Conservation (phyloP, 306 rosid genomes). For the Casuarina equisetifolia region DNA sequence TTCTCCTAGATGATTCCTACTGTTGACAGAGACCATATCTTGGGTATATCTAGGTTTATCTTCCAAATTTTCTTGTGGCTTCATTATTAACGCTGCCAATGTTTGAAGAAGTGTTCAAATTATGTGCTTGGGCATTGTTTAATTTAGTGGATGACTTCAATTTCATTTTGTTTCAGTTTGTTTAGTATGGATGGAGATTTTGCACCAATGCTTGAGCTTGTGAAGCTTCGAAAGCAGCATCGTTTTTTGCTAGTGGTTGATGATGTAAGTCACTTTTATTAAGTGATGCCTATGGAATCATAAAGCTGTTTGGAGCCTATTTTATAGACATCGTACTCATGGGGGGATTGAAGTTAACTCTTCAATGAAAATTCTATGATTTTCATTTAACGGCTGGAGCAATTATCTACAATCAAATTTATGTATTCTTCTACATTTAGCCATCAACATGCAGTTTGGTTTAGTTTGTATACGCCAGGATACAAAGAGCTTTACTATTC, state of each 20-base stretch:
- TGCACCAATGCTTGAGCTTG: slow-evolving; percentile 83
- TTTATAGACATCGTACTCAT: neutral
- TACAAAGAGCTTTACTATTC: slow-evolving; percentile 12
- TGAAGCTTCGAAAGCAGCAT: slow-evolving; percentile 69
- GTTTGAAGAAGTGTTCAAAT: slow-evolving; percentile 2
- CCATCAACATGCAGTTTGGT: neutral
- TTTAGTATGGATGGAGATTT: slow-evolving; percentile 99
- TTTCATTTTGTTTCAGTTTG: slow-evolving; percentile 56
- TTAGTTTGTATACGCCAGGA: neutral
- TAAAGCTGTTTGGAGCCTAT: slow-evolving; percentile 15
- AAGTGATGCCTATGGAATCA: slow-evolving; percentile 23
- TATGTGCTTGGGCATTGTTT: slow-evolving; percentile 20
- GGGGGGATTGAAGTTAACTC: neutral
- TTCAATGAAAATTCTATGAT: neutral
- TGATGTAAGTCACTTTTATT: slow-evolving; percentile 62
- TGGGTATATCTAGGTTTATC: neutral
- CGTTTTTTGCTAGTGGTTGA: slow-evolving; percentile 80
- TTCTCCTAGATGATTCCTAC: neutral
- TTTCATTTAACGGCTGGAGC: neutral
- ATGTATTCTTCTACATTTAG: neutral
- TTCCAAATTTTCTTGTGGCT: neutral
- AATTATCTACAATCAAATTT: neutral
- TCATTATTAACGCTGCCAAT: neutral
- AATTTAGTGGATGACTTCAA: slow-evolving; percentile 4
- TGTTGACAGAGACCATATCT: neutral